These are phyloP conservation scores for Lodderomyces margitis DNA, from an alignment of 1,139 yeast species.

Conservation along the genomic window DNA sequence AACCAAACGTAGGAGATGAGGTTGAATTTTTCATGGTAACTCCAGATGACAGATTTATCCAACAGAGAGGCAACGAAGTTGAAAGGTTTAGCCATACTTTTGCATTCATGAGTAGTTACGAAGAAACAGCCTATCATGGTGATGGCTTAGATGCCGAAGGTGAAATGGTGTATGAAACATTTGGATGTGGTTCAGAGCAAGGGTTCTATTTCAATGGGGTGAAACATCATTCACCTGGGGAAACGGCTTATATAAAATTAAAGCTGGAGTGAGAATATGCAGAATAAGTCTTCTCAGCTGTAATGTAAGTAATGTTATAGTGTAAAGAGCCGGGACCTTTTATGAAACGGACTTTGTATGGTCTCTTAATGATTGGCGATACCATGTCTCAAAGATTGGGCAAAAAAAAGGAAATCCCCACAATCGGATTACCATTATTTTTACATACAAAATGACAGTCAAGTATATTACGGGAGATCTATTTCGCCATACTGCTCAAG, in stretches of 20 bases:
- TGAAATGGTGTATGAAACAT: conserved; percentile 21
- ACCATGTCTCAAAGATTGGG: too few species aligned
- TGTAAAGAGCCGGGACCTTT: too few species aligned
- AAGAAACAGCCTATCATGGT: conserved; percentile 25
- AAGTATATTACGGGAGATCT: conserved; percentile 63
- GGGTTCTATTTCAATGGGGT: conserved; percentile 43
- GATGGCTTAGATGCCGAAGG: conserved; percentile 8
- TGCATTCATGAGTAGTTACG: conserved; percentile 33
- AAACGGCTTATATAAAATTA: conserved; percentile 17
- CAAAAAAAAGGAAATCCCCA: conserved; percentile 1
- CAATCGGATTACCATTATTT: too few species aligned
- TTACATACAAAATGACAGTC: conserved; percentile 19
- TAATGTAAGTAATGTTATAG: too few species aligned
- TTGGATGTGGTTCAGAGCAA: conserved; percentile 48
- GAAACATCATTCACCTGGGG: conserved; percentile 46
- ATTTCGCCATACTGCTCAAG: conserved; percentile 36
- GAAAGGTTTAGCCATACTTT: conserved; percentile 11
- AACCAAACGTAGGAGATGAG: conserved; percentile 41
- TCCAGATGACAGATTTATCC: conserved; percentile 28
- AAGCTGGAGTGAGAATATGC: too few species aligned
- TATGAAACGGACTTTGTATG: too few species aligned
- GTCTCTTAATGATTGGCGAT: too few species aligned
- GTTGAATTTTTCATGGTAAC: conserved; percentile 50
- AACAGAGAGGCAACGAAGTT: conserved; percentile 6
- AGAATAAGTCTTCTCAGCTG: too few species aligned